These are phyloP conservation scores for Coprinellus micaceus DNA, from an alignment of 768 basidiomycete species.

Conservation along the genomic window DNA sequence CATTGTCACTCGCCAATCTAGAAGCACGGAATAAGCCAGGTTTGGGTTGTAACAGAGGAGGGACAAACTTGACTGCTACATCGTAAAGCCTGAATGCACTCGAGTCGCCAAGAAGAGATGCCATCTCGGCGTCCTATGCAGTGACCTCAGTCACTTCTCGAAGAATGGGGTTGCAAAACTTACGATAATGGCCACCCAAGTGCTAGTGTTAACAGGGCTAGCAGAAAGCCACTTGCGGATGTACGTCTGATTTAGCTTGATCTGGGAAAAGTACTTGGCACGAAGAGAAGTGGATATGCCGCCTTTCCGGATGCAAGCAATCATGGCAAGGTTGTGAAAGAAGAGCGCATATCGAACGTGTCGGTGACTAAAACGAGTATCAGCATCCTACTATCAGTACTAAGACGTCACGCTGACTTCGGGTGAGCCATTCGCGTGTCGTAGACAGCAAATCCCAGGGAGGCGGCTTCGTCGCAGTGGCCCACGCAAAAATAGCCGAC, in stretches of 20 bases:
- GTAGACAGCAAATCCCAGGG: constrained; percentile 61
- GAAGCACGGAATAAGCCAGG: background rate
- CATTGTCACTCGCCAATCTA: constrained; percentile 61
- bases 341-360: constrained; percentile 67
- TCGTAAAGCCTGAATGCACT: constrained; percentile 69
- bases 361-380: constrained; percentile 48
- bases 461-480: constrained; percentile 53
- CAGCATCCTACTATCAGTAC: constrained; percentile 1
- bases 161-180: too few species aligned
- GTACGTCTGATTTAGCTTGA: constrained; percentile 57
- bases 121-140: constrained; percentile 74
- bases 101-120: constrained; percentile 50
- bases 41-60: background rate
- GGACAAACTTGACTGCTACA: constrained; percentile 54
- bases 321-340: constrained; percentile 67
- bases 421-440: constrained; percentile 56
- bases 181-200: constrained; percentile 69
- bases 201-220: constrained; percentile 63
- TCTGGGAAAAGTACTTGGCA: constrained; percentile 48
- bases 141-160: too few species aligned
- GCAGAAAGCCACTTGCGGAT: constrained; percentile 69
- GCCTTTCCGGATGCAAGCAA: constrained; percentile 52
- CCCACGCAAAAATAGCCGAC: constrained; percentile 65
- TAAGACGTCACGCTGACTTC: constrained; percentile 45
- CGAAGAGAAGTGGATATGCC: constrained; percentile 32